Base-by-base conservation (phyloP, 140 eudicot genomes). In the Anethum foeniculum region DNA sequence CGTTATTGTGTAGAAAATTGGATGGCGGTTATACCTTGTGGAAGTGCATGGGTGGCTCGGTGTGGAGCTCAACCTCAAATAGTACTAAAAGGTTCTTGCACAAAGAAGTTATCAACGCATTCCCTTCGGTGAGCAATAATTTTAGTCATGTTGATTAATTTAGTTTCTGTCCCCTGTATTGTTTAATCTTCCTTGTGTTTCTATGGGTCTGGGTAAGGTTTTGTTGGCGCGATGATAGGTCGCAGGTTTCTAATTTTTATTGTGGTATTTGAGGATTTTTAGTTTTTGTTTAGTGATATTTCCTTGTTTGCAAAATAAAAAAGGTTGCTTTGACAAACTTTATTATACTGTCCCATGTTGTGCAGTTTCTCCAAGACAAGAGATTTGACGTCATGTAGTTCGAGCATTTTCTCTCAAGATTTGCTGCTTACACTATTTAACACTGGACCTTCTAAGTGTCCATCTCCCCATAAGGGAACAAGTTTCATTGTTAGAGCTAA, bases 1-100 rank as follows among this genome's bases (percentile, higher is more conserved):
- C 6, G 16, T 19, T 76, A 69, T 80, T 74, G 62, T 85, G 74
- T 71, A 79, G 69, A n/a, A 87, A 68, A 81, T 84, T 46, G 56
- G 83, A 92, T 92, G 97, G 93, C 93, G 25, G 79, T 87, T 28
- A 41, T 87, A 81, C 96, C 93, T 84, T 92, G 92, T 89, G 93
- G 86, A 51, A 80, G 89, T 78, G 87, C 92, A 78, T 88, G 86
- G 86, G 88, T 86, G 81, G 88, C 89, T 77, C 83, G 81, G 64
- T 90, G 89, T 82, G 91, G 96, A 76, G 83, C 84, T 62, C 90
- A 89, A 78, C 93, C 96, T 81, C 93, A 87, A 65, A 41, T 79
- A 14, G 36, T 85, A 36, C 44, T 79, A 18, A 82, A 75, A 79
- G 84, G 85, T 47, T 80, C 86, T 79, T 65, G 78, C 23, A 71